phyloP scores from a whole-genome alignment of 306 rosid species.

The Begonia fuchsioides region DNA sequence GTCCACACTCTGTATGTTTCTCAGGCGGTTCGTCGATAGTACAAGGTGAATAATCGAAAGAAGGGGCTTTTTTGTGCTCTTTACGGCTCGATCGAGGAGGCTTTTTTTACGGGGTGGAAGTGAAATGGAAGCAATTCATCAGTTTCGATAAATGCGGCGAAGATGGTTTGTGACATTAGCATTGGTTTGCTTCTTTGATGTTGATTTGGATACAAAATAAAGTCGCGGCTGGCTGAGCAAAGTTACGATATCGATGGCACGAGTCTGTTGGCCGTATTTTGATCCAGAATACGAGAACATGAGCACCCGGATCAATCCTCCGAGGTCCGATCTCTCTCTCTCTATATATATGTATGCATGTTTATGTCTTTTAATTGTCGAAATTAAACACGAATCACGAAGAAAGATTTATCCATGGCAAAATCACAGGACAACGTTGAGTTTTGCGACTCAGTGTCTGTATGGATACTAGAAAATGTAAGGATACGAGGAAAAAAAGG shows the following conservation, averaged over 20 bases:
- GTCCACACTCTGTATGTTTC: too few species aligned
- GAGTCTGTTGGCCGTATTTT: slow-evolving; percentile 73
- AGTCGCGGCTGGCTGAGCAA: background rate
- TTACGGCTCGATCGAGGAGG: too few species aligned
- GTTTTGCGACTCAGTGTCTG: background rate
- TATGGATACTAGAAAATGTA: too few species aligned
- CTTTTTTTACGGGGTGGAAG: too few species aligned
- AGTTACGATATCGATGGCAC: slow-evolving; percentile 27
- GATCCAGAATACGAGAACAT: slow-evolving; percentile 84
- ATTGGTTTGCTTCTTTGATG: background rate
- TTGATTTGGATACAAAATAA: background rate
- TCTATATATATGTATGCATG: too few species aligned
- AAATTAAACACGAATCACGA: background rate
- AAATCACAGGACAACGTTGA: too few species aligned
- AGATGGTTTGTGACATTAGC: background rate
- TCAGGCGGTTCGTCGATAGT: too few species aligned
- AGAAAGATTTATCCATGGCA: too few species aligned
- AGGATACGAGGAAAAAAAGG: too few species aligned
- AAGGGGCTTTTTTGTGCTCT: too few species aligned
- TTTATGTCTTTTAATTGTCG: background rate
- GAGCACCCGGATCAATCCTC: slow-evolving; percentile 70
- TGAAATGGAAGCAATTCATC: too few species aligned
- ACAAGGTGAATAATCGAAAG: too few species aligned
- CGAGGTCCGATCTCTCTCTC: slow-evolving; percentile 33
- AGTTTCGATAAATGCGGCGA: background rate